phyloP scores from a whole-genome alignment of 2,329 filamentous ascomycete species.

The Huntiella moniliformis region DNA sequence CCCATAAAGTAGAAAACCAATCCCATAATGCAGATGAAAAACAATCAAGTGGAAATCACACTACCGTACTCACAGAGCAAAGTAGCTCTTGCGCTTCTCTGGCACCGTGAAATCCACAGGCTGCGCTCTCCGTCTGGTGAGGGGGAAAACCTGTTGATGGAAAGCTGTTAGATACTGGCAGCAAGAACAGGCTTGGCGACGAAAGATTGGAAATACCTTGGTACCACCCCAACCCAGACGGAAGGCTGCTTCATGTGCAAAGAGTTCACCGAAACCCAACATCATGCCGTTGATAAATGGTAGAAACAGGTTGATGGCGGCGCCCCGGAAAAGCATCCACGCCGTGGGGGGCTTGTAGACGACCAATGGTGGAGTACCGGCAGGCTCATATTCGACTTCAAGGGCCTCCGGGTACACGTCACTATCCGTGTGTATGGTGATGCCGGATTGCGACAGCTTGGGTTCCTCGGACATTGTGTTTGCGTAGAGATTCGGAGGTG shows the following conservation, averaged over 20 bases:
- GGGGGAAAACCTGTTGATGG: conserved; percentile 32
- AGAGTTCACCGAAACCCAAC: conserved; percentile 90
- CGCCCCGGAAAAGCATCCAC: conserved; percentile 69
- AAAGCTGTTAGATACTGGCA: conserved; percentile 9
- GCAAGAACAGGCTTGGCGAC: conserved; percentile 15
- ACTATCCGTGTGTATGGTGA: conserved; percentile 67
- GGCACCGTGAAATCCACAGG: conserved; percentile 58
- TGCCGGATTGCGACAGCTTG: conserved; percentile 45
- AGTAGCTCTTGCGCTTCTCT: conserved; percentile 10
- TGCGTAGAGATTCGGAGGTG: not conserved
- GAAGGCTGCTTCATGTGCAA: conserved; percentile 90
- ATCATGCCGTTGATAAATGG: conserved; percentile 97
- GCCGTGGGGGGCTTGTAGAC: conserved; percentile 79
- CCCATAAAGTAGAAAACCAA: too few species aligned
- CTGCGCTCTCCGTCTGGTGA: conserved; percentile 41
- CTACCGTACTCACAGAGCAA: not conserved
- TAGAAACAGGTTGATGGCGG: conserved; percentile 85
- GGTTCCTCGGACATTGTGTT: conserved; percentile 7
- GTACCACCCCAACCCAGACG: conserved; percentile 84
- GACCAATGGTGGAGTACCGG: conserved; percentile 48
- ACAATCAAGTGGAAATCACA: too few species aligned
- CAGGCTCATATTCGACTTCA: conserved; percentile 39
- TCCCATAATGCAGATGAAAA: too few species aligned
- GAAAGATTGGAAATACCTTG: conserved; percentile 41
- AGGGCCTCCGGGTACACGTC: conserved; percentile 59